Evolutionary conservation across 176 grass and related monocot genomes (phyloP).

Genomic region (Tillandsia fasciculata): DNA sequence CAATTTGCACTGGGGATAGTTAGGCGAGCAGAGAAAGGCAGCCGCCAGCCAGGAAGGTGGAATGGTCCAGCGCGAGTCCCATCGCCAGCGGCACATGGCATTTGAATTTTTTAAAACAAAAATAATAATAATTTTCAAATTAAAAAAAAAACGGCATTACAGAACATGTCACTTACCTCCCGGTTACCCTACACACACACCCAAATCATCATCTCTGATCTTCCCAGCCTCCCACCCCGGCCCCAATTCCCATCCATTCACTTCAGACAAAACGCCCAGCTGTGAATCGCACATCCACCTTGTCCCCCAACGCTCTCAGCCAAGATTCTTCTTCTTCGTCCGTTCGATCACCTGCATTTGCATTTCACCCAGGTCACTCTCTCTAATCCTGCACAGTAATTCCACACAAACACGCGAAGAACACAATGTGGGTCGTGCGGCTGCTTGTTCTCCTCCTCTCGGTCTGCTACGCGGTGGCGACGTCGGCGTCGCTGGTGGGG

Average conservation of each 20-base stretch:
- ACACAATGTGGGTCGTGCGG: not conserved
- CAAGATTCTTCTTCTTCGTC: not conserved
- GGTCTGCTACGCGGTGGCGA: conserved; percentile 17
- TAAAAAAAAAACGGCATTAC: not conserved
- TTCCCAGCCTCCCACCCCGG: not conserved
- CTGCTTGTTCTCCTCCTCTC: conserved; percentile 7
- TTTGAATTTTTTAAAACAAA: too few species aligned
- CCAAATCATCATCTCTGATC: not conserved
- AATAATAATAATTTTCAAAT: not conserved
- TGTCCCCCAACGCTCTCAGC: not conserved
- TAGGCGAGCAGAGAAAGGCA: too few species aligned
- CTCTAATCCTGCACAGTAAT: not conserved
- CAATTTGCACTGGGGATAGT: too few species aligned
- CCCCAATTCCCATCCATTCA: not conserved
- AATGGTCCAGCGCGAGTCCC: too few species aligned
- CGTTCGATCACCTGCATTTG: not conserved
- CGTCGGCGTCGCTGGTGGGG: conserved; percentile 40
- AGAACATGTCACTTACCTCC: not conserved
- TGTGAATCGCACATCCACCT: not conserved
- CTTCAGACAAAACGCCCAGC: not conserved
- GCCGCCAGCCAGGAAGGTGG: too few species aligned
- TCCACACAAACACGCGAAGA: too few species aligned
- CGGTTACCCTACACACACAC: not conserved
- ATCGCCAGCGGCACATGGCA: too few species aligned
- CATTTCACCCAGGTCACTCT: not conserved